Evolutionary conservation across 1,284 basidiomycete species (phyloP).

Genomic region (Termitomyces sp.): DNA sequence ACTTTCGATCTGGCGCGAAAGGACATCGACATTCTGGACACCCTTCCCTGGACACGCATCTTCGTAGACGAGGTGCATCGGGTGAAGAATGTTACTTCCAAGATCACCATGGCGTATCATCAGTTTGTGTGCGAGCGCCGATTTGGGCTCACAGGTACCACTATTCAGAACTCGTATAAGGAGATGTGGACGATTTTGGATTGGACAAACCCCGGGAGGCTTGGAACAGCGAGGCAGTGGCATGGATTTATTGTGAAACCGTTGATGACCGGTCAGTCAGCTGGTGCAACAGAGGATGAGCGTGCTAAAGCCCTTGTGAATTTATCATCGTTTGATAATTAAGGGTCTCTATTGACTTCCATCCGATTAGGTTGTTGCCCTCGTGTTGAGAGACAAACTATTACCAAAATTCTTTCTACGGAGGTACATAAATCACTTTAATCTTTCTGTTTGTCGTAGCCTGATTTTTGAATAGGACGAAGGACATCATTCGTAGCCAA

Average conservation of each 20-base stretch:
- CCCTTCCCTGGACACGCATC: constrained; percentile 62
- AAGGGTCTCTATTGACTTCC: neutral
- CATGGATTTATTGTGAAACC: constrained; percentile 61
- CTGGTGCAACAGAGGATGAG: constrained; percentile 57
- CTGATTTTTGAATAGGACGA: constrained; percentile 49
- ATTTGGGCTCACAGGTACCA: constrained; percentile 79
- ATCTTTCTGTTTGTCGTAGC: neutral
- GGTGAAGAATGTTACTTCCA: constrained; percentile 67
- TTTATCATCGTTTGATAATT: constrained; percentile 4
- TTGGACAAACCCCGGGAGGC: constrained; percentile 70
- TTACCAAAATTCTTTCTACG: constrained; percentile 75
- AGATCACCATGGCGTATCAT: constrained; percentile 61
- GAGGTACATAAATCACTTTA: constrained; percentile 39
- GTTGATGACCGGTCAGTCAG: constrained; percentile 63
- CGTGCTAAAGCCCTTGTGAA: constrained; percentile 52
- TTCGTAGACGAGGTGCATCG: constrained; percentile 83
- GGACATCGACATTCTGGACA: constrained; percentile 61
- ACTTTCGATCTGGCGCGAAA: constrained; percentile 65
- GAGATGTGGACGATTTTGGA: constrained; percentile 83
- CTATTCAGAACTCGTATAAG: constrained; percentile 81
- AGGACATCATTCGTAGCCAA: constrained; percentile 73
- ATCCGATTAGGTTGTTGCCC: constrained; percentile 44
- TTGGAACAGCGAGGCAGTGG: constrained; percentile 71
- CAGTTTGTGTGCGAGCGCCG: constrained; percentile 57
- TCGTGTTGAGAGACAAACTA: constrained; percentile 57